Percentiles rank a stretch among this genome's conserved stretches.
phyloP scores from a whole-genome alignment of 441 rosid species.

The Populus hybrid region DNA sequence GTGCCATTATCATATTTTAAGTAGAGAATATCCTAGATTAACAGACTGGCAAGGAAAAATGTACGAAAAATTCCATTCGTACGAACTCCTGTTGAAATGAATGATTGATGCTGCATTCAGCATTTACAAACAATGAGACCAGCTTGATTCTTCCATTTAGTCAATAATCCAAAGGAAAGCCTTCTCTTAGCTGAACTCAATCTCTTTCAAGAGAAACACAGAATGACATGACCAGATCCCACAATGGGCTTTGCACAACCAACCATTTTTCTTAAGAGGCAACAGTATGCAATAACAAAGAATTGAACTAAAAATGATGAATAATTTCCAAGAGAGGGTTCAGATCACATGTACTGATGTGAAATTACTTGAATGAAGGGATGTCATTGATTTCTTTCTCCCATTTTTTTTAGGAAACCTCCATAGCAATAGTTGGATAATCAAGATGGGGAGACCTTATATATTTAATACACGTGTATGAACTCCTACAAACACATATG shows the following conservation, averaged over 20 bases:
- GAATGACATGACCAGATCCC: not conserved
- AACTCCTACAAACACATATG: not conserved
- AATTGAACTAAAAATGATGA: not conserved
- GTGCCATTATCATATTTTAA: not conserved
- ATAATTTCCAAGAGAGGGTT: not conserved
- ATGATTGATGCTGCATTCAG: not conserved
- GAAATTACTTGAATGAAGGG: not conserved
- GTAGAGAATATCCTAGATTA: not conserved
- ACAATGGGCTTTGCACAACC: not conserved
- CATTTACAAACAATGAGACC: not conserved
- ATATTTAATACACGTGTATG: not conserved
- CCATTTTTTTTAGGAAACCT: not conserved
- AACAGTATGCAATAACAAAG: not conserved
- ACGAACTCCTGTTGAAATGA: not conserved
- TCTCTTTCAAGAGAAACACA: not conserved
- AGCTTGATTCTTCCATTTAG: not conserved
- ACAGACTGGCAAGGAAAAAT: not conserved
- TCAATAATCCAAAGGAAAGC: not conserved
- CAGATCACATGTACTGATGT: not conserved
- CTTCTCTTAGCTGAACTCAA: not conserved
- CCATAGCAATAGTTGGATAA: not conserved
- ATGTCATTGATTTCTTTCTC: not conserved
- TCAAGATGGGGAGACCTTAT: not conserved
- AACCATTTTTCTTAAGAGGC: not conserved
- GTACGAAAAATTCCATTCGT: not conserved